These are phyloP conservation scores for Aspergillus aculeatinus DNA, from an alignment of 2,329 filamentous ascomycete species.

Conservation along the genomic window DNA sequence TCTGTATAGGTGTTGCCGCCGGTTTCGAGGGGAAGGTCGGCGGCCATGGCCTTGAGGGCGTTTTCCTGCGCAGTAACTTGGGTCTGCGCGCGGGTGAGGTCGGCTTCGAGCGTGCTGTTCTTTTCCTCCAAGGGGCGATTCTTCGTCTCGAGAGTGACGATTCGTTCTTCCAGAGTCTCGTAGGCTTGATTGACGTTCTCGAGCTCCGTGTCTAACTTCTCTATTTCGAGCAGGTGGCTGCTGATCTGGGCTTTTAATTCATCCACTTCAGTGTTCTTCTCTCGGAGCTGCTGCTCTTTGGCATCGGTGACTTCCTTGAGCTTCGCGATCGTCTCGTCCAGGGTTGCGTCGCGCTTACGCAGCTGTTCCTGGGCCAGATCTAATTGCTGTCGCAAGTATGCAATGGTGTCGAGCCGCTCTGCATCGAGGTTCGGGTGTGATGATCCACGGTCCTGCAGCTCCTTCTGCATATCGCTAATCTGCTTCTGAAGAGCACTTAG, in stretches of 20 bases:
- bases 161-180: constrained; percentile 34
- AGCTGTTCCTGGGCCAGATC: constrained; percentile 34
- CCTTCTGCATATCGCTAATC: constrained; percentile 33
- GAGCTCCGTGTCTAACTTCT: constrained; percentile 36
- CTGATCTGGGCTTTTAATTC: constrained; percentile 36
- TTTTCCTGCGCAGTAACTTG: constrained; percentile 39
- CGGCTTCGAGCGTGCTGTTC: constrained; percentile 37
- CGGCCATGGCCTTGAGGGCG: constrained; percentile 38
- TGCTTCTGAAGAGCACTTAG: constrained; percentile 31
- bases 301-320: constrained; percentile 33
- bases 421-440: constrained; percentile 24
- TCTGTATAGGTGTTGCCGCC: constrained; percentile 39
- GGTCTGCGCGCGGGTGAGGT: constrained; percentile 35
- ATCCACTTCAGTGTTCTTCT: constrained; percentile 40
- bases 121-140: constrained; percentile 40
- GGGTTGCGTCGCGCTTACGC: constrained; percentile 33
- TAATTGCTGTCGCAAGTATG: constrained; percentile 34
- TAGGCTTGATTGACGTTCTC: constrained; percentile 35
- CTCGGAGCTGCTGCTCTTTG: constrained; percentile 35
- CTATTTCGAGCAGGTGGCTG: constrained; percentile 35
- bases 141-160: constrained; percentile 34
- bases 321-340: constrained; percentile 35
- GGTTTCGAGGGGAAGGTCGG: constrained; percentile 33
- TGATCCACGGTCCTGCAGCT: constrained; percentile 28
- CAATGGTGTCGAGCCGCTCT: constrained; percentile 33